Evolutionary conservation across 208 protist genomes (phyloP).

Genomic region (Leishmania tarentolae): DNA sequence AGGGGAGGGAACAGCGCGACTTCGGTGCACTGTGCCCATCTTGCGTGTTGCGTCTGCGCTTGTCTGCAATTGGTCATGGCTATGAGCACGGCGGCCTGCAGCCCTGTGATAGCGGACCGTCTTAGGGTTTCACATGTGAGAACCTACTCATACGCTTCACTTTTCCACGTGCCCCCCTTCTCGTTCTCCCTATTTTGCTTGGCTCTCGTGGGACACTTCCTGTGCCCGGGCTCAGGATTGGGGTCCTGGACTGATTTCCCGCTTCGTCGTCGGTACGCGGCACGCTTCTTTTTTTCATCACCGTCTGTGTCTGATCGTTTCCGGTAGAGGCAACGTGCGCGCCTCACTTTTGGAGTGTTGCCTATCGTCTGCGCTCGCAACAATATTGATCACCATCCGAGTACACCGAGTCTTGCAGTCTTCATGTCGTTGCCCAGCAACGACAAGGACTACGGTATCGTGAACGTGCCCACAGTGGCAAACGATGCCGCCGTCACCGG

Average conservation of each 20-base stretch:
- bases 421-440: not conserved
- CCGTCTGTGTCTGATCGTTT: not conserved
- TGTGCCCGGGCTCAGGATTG: not conserved
- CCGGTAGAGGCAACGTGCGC: not conserved
- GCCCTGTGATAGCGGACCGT: too few species aligned
- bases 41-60: not conserved
- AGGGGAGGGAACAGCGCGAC: not conserved
- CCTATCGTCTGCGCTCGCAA: not conserved
- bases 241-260: not conserved
- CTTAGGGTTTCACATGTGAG: not conserved
- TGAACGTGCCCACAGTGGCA: not conserved
- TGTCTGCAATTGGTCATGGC: not conserved
- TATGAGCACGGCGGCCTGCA: not conserved
- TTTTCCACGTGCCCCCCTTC: not conserved
- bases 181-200: conserved; percentile 11
- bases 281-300: not conserved
- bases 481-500: not conserved
- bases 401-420: not conserved
- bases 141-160: not conserved
- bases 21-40: not conserved
- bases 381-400: not conserved
- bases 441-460: not conserved
- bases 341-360: not conserved
- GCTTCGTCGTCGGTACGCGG: not conserved
- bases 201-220: not conserved